These are phyloP conservation scores for Xylaria venustula DNA, from an alignment of 495 filamentous ascomycete species.

Conservation along the genomic window DNA sequence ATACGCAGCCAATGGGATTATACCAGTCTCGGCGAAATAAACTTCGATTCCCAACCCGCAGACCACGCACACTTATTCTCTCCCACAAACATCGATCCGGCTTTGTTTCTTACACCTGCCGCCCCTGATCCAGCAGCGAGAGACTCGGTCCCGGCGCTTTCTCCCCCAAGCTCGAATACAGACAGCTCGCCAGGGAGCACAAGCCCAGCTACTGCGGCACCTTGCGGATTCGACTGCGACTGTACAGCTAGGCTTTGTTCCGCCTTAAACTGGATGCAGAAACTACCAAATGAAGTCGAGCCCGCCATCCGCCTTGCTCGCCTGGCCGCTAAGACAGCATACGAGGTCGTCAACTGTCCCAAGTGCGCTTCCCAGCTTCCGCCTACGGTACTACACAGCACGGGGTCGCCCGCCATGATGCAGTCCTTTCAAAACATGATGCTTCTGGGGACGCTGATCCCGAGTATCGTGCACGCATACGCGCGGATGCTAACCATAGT, in stretches of 20 bases:
- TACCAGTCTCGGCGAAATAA: constrained; percentile 16
- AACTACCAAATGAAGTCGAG: constrained; percentile 39
- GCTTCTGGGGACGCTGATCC: constrained; percentile 64
- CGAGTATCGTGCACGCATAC: constrained; percentile 61
- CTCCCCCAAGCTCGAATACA: constrained; percentile 16
- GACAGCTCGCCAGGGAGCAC: constrained; percentile 25
- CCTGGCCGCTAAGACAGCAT: constrained; percentile 54
- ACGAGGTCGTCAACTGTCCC: constrained; percentile 58
- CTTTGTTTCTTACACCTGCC: constrained; percentile 16
- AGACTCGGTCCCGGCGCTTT: constrained; percentile 23
- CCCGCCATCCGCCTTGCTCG: constrained; percentile 55
- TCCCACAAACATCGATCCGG: constrained; percentile 25
- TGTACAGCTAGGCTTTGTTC: constrained; percentile 44
- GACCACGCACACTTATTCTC: constrained; percentile 12
- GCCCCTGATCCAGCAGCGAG: constrained; percentile 1
- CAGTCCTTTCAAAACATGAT: constrained; percentile 60
- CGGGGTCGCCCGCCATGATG: constrained; percentile 18
- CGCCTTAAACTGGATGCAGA: constrained; percentile 45
- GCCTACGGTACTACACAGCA: not conserved
- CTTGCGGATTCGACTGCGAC: constrained; percentile 22
- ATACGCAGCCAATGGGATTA: constrained; percentile 15
- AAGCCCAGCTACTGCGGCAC: not conserved
- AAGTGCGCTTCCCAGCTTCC: constrained; percentile 50
- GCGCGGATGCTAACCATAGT: constrained; percentile 44
- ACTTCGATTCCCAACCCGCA: constrained; percentile 19